Conservation (phyloP, 108 stramenopile species). For the Cyclotella cryptica region DNA sequence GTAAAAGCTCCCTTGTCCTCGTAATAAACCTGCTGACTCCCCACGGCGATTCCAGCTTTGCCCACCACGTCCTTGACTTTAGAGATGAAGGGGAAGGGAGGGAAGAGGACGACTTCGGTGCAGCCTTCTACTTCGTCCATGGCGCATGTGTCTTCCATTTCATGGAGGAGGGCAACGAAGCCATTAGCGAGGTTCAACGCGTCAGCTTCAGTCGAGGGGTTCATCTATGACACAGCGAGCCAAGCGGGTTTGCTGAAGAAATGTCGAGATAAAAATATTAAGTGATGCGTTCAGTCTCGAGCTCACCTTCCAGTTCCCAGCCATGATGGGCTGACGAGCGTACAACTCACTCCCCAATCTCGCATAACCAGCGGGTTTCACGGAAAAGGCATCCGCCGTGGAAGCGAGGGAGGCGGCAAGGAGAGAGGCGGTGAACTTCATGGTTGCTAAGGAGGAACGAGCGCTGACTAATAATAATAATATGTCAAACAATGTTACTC, state of each 20-base stretch:
- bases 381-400: conserved; percentile 7
- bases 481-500: too few species aligned
- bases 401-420: conserved; percentile 12
- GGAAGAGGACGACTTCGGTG: conserved; percentile 81
- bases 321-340: conserved; percentile 61
- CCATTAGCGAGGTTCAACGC: conserved; percentile 67
- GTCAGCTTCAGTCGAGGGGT: conserved; percentile 71
- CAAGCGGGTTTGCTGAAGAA: neutral
- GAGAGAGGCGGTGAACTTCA: conserved; percentile 28
- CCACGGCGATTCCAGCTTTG: conserved; percentile 73
- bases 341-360: conserved; percentile 10
- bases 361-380: neutral
- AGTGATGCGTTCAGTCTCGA: neutral
- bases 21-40: conserved; percentile 80
- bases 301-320: conserved; percentile 81
- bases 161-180: conserved; percentile 46
- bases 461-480: too few species aligned
- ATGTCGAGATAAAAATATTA: neutral
- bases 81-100: conserved; percentile 76
- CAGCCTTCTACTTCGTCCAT: conserved; percentile 45
- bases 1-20: conserved; percentile 82
- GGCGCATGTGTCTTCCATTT: conserved; percentile 51
- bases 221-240: conserved; percentile 35
- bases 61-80: conserved; percentile 58
- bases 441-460: conserved; percentile 12